Conservation (phyloP, 2,329 filamentous ascomycete species). For the Pseudopyrenochaeta lycopersici region DNA sequence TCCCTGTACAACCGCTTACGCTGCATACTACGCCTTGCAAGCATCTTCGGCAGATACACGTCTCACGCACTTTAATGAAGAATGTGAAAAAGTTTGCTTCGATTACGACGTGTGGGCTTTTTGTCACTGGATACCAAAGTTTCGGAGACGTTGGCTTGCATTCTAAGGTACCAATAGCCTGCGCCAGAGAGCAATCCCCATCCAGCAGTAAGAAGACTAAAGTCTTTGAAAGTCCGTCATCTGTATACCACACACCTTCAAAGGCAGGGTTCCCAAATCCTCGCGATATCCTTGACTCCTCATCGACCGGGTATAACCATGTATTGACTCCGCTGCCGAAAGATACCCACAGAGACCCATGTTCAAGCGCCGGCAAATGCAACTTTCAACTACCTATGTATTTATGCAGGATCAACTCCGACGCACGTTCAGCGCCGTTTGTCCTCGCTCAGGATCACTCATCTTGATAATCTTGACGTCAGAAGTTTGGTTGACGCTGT, state of each 20-base stretch:
- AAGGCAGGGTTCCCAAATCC: not conserved
- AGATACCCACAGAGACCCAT: conserved; percentile 2
- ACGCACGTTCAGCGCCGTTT: conserved; percentile 52
- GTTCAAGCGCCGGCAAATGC: not conserved
- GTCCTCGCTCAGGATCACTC: conserved; percentile 62
- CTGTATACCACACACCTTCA: no score
- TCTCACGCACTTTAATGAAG: not conserved
- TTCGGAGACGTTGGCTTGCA: not conserved
- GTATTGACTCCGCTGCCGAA: conserved; percentile 9
- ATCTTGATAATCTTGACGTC: conserved; percentile 84
- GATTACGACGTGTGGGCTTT: not conserved
- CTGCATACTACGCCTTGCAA: conserved; percentile 14
- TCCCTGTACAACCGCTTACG: conserved; percentile 23
- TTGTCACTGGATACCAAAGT: not conserved
- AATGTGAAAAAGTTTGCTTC: not conserved
- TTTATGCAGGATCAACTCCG: conserved; percentile 5
- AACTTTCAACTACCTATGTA: not conserved
- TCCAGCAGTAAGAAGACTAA: no score
- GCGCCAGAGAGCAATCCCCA: no score
- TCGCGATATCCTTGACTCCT: conserved; percentile 14
- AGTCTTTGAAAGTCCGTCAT: no score
- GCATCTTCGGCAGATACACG: conserved; percentile 1
- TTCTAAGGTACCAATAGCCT: no score
- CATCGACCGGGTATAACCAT: conserved; percentile 28
- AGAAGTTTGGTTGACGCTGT: conserved; percentile 52